Percentiles rank a stretch among this genome's conserved stretches.
phyloP scores from a whole-genome alignment of 257 asterid genomes.

The Parsonsia alboflavescens region DNA sequence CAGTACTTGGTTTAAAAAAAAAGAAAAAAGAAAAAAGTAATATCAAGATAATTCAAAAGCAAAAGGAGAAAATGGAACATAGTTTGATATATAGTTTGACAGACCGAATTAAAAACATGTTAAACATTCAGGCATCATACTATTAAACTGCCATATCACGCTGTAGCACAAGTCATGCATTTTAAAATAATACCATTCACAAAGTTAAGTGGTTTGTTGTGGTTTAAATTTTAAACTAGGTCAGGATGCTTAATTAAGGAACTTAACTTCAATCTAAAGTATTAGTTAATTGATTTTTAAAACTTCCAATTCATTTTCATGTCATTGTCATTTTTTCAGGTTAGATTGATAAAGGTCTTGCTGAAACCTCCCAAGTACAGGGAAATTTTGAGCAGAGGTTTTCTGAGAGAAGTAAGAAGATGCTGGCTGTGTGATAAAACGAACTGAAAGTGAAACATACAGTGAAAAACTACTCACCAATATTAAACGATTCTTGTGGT shows the following conservation, averaged over 20 bases:
- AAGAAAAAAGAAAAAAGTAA: not conserved
- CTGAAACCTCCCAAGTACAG: not conserved
- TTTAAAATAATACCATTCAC: not conserved
- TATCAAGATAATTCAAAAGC: not conserved
- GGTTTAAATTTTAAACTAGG: not conserved
- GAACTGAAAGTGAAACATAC: not conserved
- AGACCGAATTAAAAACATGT: not conserved
- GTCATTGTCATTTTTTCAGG: not conserved
- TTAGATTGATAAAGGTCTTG: not conserved
- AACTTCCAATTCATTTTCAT: not conserved
- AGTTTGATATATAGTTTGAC: not conserved
- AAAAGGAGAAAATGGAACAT: not conserved
- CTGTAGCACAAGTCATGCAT: not conserved
- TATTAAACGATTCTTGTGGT: slow-evolving; percentile 91
- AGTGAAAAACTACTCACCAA: slow-evolving; percentile 48
- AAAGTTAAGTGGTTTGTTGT: not conserved
- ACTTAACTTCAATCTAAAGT: not conserved
- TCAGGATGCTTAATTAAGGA: not conserved
- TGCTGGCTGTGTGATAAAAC: not conserved
- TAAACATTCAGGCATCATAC: not conserved
- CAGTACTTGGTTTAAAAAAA: not conserved
- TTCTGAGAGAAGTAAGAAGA: not conserved
- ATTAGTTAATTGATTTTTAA: not conserved
- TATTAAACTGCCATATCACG: not conserved
- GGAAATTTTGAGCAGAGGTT: not conserved